Conservation (phyloP, 2,329 filamentous ascomycete species). For the Pseudonectria buxi region DNA sequence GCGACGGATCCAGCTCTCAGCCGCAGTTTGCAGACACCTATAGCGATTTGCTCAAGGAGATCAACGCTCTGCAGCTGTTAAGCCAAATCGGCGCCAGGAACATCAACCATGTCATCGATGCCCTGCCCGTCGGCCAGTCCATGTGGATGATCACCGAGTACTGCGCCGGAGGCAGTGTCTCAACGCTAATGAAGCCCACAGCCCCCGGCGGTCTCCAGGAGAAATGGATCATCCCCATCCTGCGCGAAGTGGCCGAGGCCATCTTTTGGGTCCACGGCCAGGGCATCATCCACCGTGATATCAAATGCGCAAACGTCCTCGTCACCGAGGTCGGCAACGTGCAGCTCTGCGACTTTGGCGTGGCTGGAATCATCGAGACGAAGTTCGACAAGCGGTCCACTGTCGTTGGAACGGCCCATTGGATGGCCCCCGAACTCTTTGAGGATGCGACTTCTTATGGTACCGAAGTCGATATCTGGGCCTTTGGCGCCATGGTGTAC, state of each 20-base stretch:
- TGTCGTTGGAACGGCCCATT: conserved; percentile 75
- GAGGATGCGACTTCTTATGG: conserved; percentile 59
- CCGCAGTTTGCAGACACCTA: conserved; percentile 61
- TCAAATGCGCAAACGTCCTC: conserved; percentile 74
- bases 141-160: conserved; percentile 89
- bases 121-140: conserved; percentile 67
- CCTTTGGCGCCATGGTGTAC: conserved; percentile 72
- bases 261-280: conserved; percentile 61
- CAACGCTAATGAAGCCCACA: conserved; percentile 63
- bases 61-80: conserved; percentile 63
- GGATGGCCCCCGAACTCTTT: conserved; percentile 80
- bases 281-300: conserved; percentile 64
- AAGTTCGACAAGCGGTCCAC: conserved; percentile 72
- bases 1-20: conserved; percentile 52
- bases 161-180: conserved; percentile 77
- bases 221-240: conserved; percentile 62
- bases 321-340: conserved; percentile 70
- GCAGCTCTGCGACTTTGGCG: conserved; percentile 79
- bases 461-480: conserved; percentile 76
- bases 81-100: conserved; percentile 69
- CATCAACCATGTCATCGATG: conserved; percentile 76
- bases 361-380: conserved; percentile 69
- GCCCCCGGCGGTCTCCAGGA: conserved; percentile 59
- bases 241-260: conserved; percentile 60
- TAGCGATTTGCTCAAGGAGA: conserved; percentile 62